These are phyloP conservation scores for Geotrichum phurueaensis DNA, from an alignment of 1,139 yeast species.

Conservation along the genomic window DNA sequence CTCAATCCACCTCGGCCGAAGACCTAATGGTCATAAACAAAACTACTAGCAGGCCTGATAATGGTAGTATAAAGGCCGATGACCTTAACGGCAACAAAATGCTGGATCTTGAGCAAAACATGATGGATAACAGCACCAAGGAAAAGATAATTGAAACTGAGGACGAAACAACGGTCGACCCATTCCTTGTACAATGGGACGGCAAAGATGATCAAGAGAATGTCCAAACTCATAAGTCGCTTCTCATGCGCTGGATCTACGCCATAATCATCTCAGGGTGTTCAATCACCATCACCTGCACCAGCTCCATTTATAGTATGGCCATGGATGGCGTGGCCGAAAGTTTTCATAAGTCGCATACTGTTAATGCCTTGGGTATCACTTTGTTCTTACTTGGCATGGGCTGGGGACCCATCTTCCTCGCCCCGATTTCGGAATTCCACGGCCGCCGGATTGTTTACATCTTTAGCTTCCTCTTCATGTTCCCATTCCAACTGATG, in stretches of 20 bases:
- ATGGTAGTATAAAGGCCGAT: background rate
- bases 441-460: conserved; percentile 66
- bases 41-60: background rate
- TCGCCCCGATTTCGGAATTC: conserved; percentile 71
- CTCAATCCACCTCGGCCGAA: background rate
- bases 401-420: conserved; percentile 60
- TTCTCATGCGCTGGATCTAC: conserved; percentile 46
- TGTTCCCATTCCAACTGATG: conserved; percentile 57
- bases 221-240: conserved; percentile 38
- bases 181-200: conserved; percentile 32
- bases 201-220: conserved; percentile 51
- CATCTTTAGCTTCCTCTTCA: conserved; percentile 50
- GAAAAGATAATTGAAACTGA: background rate
- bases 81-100: background rate
- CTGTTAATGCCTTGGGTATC: conserved; percentile 56
- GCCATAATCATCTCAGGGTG: conserved; percentile 47
- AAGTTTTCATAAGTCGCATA: conserved; percentile 49
- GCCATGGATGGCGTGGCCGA: conserved; percentile 45
- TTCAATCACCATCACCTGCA: conserved; percentile 45
- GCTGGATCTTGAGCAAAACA: background rate
- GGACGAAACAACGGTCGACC: conserved; percentile 3
- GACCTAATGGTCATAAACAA: background rate
- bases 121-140: background rate
- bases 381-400: conserved; percentile 66
- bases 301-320: conserved; percentile 54